Percentiles rank a stretch among this genome's conserved stretches.
Conservation (phyloP, 2,329 filamentous ascomycete genomes). For the Phialemoniopsis sp. region DNA sequence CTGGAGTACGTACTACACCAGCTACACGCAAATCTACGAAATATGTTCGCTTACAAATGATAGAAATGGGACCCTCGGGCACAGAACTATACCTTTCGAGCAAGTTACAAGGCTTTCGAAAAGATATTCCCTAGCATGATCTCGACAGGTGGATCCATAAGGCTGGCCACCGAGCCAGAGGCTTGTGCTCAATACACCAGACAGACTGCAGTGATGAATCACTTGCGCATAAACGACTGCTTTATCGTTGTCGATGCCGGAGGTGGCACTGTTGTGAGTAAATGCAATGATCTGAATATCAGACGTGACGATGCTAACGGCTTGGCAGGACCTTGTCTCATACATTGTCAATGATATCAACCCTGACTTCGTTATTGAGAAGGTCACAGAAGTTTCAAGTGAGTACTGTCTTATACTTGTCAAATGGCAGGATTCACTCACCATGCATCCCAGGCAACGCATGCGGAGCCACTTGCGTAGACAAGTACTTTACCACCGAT, state of each 20-base stretch:
- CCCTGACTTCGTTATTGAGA: constrained; percentile 13
- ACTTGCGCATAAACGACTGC: constrained; percentile 14
- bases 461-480: constrained; percentile 17
- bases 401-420: background rate
- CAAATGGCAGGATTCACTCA: no score
- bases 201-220: no score
- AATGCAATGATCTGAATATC: background rate
- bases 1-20: constrained; percentile 3
- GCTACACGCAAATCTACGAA: no score
- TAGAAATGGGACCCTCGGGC: constrained; percentile 8
- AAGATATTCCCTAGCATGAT: constrained; percentile 5
- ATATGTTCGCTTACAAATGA: background rate
- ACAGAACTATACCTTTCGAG: constrained; percentile 10
- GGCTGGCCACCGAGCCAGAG: constrained; percentile 11
- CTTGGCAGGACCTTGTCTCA: constrained; percentile 13
- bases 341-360: constrained; percentile 15
- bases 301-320: background rate
- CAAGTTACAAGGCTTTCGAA: constrained; percentile 7
- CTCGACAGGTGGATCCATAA: constrained; percentile 7
- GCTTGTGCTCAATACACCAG: constrained; percentile 12
- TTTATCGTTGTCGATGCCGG: constrained; percentile 20
- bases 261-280: constrained; percentile 16
- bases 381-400: constrained; percentile 12
- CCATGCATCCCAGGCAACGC: constrained; percentile 10
- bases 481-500: constrained; percentile 11